phyloP scores from a whole-genome alignment of 2,329 filamentous ascomycete genomes.

The Hymenoscyphus infarciens region DNA sequence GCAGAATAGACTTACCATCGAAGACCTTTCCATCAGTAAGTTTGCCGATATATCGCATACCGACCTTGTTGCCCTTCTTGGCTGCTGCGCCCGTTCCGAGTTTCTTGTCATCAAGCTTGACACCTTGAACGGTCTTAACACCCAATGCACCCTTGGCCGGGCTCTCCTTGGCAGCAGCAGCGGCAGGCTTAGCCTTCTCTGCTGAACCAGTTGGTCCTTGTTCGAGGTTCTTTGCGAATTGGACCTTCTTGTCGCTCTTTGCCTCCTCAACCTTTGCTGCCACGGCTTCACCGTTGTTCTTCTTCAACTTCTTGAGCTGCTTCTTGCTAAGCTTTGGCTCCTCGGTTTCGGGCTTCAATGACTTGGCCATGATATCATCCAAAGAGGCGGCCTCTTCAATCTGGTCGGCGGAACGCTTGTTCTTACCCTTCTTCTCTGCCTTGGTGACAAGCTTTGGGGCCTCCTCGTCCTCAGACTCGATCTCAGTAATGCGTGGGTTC shows the following conservation, averaged over 20 bases:
- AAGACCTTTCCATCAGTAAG: slow-evolving; percentile 92
- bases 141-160: slow-evolving; percentile 54
- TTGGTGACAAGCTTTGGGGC: slow-evolving; percentile 54
- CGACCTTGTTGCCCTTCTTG: slow-evolving; percentile 86
- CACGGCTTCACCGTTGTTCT: slow-evolving; percentile 90
- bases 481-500: slow-evolving; percentile 78
- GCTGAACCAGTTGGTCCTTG: slow-evolving; percentile 82
- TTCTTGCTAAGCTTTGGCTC: slow-evolving; percentile 88
- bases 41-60: slow-evolving; percentile 98
- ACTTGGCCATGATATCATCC: slow-evolving; percentile 82
- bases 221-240: slow-evolving; percentile 98
- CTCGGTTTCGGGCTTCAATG: slow-evolving; percentile 50
- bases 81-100: slow-evolving; percentile 76
- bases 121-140: slow-evolving; percentile 78
- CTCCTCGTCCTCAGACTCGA: slow-evolving; percentile 76
- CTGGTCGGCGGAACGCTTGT: slow-evolving; percentile 84
- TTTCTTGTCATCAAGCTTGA: slow-evolving; percentile 95
- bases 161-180: slow-evolving; percentile 47
- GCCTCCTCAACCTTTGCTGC: slow-evolving; percentile 54
- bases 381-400: slow-evolving; percentile 63
- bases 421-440: slow-evolving; percentile 67
- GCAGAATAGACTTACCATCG: slow-evolving; percentile 63
- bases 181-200: slow-evolving; percentile 44
- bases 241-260: slow-evolving; percentile 87
- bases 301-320: slow-evolving; percentile 97